These are phyloP conservation scores for Letharia columbiana DNA, from an alignment of 495 filamentous ascomycete genomes.

Conservation along the genomic window DNA sequence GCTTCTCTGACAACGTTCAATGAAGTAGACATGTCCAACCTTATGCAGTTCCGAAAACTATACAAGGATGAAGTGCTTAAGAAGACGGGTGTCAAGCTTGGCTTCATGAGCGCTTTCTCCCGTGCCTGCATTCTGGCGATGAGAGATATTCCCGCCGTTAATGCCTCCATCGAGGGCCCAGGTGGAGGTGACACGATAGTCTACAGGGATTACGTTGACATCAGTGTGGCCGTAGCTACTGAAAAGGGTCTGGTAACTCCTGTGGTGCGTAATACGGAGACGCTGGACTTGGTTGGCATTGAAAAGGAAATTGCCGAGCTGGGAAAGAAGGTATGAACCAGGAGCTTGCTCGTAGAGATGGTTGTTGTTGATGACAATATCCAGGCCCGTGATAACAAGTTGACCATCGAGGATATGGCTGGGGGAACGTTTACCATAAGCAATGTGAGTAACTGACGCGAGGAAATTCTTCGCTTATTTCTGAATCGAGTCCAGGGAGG, in stretches of 20 bases:
- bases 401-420: slow-evolving; percentile 99
- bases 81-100: slow-evolving; percentile 94
- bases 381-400: slow-evolving; percentile 86
- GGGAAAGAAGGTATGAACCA: slow-evolving; percentile 69
- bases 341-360: not conserved
- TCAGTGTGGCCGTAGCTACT: slow-evolving; percentile 94
- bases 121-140: slow-evolving; percentile 86
- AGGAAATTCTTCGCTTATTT: slow-evolving; percentile 1
- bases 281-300: slow-evolving; percentile 77
- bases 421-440: slow-evolving; percentile 98
- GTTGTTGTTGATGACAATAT: slow-evolving; percentile 7
- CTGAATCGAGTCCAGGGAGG: slow-evolving; percentile 45
- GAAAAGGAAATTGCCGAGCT: slow-evolving; percentile 89
- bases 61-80: slow-evolving; percentile 96
- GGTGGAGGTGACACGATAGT: slow-evolving; percentile 95
- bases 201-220: slow-evolving; percentile 95
- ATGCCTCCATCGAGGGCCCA: slow-evolving; percentile 93
- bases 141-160: slow-evolving; percentile 90
- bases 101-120: slow-evolving; percentile 97
- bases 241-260: slow-evolving; percentile 97
- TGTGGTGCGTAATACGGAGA: slow-evolving; percentile 88
- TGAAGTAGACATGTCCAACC: slow-evolving; percentile 96
- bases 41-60: slow-evolving; percentile 93
- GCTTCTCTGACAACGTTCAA: slow-evolving; percentile 98
- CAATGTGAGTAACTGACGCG: slow-evolving; percentile 51